phyloP scores from a whole-genome alignment of 495 filamentous ascomycete species.

The Stereocaulon alpinum region DNA sequence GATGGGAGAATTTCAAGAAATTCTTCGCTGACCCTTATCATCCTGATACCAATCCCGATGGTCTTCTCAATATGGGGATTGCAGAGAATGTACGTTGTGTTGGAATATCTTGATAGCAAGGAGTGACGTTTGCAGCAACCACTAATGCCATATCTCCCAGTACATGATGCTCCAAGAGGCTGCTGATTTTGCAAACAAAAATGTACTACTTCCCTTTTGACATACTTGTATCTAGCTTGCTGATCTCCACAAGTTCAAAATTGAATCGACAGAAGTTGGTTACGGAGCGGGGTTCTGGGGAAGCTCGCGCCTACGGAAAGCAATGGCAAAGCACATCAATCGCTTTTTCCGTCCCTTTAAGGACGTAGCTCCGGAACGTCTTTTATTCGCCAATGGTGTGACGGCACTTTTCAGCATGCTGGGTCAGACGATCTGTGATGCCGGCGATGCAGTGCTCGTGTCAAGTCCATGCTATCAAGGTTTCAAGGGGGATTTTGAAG shows the following conservation, averaged over 20 bases:
- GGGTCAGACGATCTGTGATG: slow-evolving; percentile 35
- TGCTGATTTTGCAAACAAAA: slow-evolving; percentile 13
- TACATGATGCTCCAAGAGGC: slow-evolving; percentile 17
- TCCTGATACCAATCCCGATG: slow-evolving; percentile 13
- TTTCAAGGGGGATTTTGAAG: slow-evolving; percentile 29
- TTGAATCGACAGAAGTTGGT: slow-evolving; percentile 32
- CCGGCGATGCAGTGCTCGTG: slow-evolving; percentile 41
- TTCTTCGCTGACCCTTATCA: slow-evolving; percentile 13
- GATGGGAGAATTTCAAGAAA: background rate
- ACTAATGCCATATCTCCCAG: background rate
- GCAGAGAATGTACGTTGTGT: slow-evolving; percentile 13
- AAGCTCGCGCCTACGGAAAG: slow-evolving; percentile 27
- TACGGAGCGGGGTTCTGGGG: slow-evolving; percentile 34
- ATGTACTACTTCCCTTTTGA: background rate
- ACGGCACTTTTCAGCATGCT: slow-evolving; percentile 38
- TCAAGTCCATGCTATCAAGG: slow-evolving; percentile 41
- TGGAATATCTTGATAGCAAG: background rate
- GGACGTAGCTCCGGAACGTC: slow-evolving; percentile 24
- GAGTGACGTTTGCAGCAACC: background rate
- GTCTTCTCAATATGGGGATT: slow-evolving; percentile 15
- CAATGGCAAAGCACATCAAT: slow-evolving; percentile 40
- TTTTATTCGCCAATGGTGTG: slow-evolving; percentile 40
- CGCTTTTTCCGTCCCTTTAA: slow-evolving; percentile 31
- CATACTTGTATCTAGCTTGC: background rate
- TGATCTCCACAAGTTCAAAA: slow-evolving; percentile 21